These are phyloP conservation scores for Skeletonema potamos DNA, from an alignment of 108 stramenopile species.

Conservation along the genomic window DNA sequence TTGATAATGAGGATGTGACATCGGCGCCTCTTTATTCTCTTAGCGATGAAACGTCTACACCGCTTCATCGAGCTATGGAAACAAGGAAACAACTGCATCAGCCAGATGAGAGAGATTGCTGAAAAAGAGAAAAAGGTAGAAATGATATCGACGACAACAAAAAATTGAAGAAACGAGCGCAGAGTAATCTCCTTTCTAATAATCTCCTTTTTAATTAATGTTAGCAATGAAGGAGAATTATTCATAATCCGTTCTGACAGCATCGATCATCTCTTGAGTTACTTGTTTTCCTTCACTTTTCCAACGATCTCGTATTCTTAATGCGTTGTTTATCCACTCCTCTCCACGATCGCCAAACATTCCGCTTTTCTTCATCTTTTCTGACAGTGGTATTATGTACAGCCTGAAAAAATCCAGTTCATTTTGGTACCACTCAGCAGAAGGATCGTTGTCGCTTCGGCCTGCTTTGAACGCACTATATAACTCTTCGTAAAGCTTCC, in stretches of 20 bases:
- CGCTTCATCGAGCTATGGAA: neutral
- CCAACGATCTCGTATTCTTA: conserved; percentile 58
- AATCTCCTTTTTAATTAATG: neutral
- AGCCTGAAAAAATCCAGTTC: conserved; percentile 64
- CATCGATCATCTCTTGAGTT: conserved; percentile 39
- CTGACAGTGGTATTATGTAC: conserved; percentile 68
- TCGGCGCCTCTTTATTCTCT: neutral
- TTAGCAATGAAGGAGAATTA: neutral
- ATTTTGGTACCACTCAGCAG: conserved; percentile 60
- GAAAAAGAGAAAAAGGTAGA: neutral
- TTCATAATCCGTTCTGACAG: neutral
- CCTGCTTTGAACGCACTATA: conserved; percentile 50
- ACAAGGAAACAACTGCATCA: neutral
- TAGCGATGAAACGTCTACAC: neutral
- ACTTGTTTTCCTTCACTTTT: conserved; percentile 55
- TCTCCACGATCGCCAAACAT: conserved; percentile 62
- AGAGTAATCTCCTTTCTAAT: neutral
- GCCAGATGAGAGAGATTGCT: neutral
- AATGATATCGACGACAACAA: neutral
- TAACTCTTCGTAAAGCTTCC: conserved; percentile 60
- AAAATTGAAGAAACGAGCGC: neutral
- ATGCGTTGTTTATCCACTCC: conserved; percentile 56
- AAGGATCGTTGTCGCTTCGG: conserved; percentile 46
- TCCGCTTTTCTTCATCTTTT: conserved; percentile 61
- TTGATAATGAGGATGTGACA: neutral